Conservation (phyloP, 139 green algal genomes). For the Tetraselmis striata region DNA sequence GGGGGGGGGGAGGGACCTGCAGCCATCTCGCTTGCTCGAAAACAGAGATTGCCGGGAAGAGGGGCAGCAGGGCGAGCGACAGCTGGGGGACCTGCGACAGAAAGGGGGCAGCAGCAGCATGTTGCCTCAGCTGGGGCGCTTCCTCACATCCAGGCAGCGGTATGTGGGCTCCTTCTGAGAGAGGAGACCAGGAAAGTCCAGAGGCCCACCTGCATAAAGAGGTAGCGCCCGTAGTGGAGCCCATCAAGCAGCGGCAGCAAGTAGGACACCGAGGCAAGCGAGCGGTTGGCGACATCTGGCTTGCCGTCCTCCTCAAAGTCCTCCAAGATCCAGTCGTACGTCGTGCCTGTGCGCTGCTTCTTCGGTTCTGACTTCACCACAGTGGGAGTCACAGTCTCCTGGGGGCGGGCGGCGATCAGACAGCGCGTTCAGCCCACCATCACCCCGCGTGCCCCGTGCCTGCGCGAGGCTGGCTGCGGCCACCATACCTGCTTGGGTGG, state of each 20-base stretch:
- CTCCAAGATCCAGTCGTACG: neutral
- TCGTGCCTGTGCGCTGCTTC: neutral
- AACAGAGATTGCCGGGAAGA: neutral
- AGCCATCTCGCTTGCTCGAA: neutral
- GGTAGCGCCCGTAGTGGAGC: neutral
- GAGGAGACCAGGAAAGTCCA: too few relatives aligned
- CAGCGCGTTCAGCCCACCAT: neutral
- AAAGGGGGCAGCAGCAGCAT: too few relatives aligned
- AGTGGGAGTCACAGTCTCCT: neutral
- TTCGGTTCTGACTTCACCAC: neutral
- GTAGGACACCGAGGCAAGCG: neutral
- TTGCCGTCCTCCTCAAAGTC: neutral
- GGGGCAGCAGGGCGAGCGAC: neutral
- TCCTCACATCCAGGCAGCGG: too few relatives aligned
- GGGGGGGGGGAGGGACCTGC: neutral
- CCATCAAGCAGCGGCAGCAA: neutral
- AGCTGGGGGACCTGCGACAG: neutral
- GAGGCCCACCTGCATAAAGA: neutral
- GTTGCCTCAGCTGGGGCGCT: too few relatives aligned
- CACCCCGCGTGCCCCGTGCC: neutral
- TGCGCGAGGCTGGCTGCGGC: too few relatives aligned
- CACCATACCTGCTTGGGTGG: neutral
- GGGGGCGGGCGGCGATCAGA: neutral
- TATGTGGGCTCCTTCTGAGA: too few relatives aligned
- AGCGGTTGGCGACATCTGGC: neutral